Percentiles rank a stretch among this genome's conserved stretches.
Evolutionary conservation across 1,284 basidiomycete genomes (phyloP).

Genomic region (Trametes sp.): DNA sequence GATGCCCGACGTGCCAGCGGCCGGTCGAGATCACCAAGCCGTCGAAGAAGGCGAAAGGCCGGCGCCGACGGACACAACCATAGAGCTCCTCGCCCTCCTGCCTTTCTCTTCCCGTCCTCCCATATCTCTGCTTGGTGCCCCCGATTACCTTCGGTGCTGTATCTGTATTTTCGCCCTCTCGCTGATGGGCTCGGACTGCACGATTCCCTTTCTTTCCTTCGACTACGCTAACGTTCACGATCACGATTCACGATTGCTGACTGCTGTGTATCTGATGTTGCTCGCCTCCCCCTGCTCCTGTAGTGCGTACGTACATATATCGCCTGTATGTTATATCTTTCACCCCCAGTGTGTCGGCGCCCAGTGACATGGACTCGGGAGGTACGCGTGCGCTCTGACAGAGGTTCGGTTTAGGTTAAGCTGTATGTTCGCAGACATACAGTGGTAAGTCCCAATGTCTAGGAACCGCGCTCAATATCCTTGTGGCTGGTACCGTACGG

Average conservation of each 20-base stretch:
- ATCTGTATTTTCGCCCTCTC: not conserved
- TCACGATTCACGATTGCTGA: not conserved
- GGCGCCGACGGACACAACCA: conserved; percentile 19
- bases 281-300: conserved; percentile 9
- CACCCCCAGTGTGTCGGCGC: not conserved
- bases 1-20: conserved; percentile 79
- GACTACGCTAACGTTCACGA: not conserved
- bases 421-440: too few relatives aligned
- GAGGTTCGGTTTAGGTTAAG: too few relatives aligned
- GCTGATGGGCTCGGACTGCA: not conserved
- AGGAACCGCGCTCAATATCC: not conserved
- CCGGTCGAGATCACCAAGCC: conserved; percentile 49
- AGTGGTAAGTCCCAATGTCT: not conserved
- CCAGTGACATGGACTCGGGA: not conserved
- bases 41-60: conserved; percentile 35
- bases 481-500: not conserved
- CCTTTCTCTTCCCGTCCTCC: not conserved
- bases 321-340: not conserved
- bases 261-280: not conserved
- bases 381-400: not conserved
- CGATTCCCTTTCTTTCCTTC: not conserved
- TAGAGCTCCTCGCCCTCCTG: not conserved
- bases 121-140: too few relatives aligned
- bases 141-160: not conserved
- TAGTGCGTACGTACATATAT: conserved; percentile 1